Base-by-base conservation (phyloP, 441 rosid species). In the Adansonia rubrostipa region DNA sequence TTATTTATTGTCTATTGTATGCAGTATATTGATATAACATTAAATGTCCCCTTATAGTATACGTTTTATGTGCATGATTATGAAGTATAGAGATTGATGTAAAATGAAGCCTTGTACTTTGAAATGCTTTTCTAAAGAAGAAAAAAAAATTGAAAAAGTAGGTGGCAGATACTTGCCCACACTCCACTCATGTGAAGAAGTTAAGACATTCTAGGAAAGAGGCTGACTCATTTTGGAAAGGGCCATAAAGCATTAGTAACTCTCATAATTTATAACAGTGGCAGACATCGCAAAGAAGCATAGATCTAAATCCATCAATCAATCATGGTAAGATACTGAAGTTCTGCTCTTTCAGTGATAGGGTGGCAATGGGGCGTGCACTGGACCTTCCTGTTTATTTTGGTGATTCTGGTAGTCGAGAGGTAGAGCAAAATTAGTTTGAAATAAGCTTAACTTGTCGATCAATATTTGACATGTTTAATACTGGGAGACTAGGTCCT, bases 401-500 rank as follows among this genome's bases (percentile, higher is more conserved):
- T 70, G 98, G 99, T 79, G 98, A 96, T 78, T 94, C 96, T 63
- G 98, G 98, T 65, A 96, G 99, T 83, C 89, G 90, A 84, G 99
- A 96, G 97, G 99, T 95, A 88, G 28, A 60, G 67, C 78, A 62
- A 68, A 77, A 11, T 17, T 58, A 65, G 47, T 50, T 58, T 54
- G 22, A 71, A 14, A 15, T 60, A 47, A 79, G 57, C 77, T 28
- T 72, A 13, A 36, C 62, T 6, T 57, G 54, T 42, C 64, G 77
- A 82, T 66, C 54, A 71, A n/a, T 78, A 20, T 58, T 73, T 84
- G 69, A 85, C 48, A 22, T 71, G 14, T 24, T 83, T 84, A 57
- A 53, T 80, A 45, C 17, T 81, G 17, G 62, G 71, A 81, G 81
- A 84, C 28, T 84, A 95, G 98, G 97, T 93, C 80, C 98, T 96